Base-by-base conservation (phyloP, 139 green algal species). In the Haematococcus lacustris region DNA sequence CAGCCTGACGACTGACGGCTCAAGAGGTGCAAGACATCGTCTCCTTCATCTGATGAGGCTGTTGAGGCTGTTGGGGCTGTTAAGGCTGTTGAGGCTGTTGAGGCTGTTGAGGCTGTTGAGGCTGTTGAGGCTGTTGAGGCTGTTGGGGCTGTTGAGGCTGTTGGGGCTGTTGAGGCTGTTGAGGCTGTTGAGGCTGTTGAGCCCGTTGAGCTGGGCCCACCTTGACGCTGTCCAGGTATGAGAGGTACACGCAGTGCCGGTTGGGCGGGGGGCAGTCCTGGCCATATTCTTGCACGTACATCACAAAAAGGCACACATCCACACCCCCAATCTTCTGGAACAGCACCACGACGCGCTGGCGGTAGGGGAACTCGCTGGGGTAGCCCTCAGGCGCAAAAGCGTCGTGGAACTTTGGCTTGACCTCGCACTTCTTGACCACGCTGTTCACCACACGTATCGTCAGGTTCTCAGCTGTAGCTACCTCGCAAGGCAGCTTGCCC, bases 161-260 rank as follows among this genome's bases (percentile, higher is more conserved):
- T n/a, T n/a, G n/a, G n/a, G n/a, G n/a, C n/a, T n/a, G n/a, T n/a
- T n/a, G n/a, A n/a, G n/a, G n/a, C n/a, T n/a, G n/a, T n/a, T n/a
- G n/a, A n/a, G n/a, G n/a, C n/a, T n/a, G n/a, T n/a, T n/a, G n/a
- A n/a, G n/a, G n/a, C n/a, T n/a, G n/a, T n/a, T n/a, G n/a, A n/a
- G n/a, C n/a, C n/a, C n/a, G n/a, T n/a, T n/a, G n/a, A n/a, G n/a
- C n/a, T n/a, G n/a, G n/a, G n/a, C n/a, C n/a, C n/a, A n/a, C n/a
- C 81, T 97, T 98, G 72, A 99, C 89, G 5, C 79, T 92, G 85
- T 99, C 95, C 57, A 99, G 87, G 88, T 99, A 99, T 65, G 87
- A 94, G 7, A 98, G 88, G 86, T 99, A 98, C 30, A 96, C 88
- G 53, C 80, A 86, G 67, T 88, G 87, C 39, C 68, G 76, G 91